Evolutionary conservation across 1,284 basidiomycete genomes (phyloP).

Genomic region (Irpex sp.): DNA sequence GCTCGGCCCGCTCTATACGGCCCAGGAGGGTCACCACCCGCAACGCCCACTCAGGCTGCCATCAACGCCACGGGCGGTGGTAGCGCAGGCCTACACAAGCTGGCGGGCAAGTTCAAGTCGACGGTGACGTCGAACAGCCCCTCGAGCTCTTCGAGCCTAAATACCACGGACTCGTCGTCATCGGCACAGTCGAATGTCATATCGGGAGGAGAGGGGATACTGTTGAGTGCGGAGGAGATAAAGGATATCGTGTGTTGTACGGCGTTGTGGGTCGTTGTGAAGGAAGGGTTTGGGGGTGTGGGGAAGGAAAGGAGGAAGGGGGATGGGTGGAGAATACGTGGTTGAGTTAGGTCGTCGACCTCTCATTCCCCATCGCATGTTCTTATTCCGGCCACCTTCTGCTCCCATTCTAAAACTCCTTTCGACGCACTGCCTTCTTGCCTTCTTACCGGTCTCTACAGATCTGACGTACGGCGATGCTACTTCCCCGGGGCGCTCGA

Average conservation of each 20-base stretch:
- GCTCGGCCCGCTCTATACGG: constrained; percentile 28
- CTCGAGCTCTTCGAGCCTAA: constrained; percentile 3
- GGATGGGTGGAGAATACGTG: constrained; percentile 69
- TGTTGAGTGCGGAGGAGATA: constrained; percentile 85
- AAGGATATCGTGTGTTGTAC: constrained; percentile 91
- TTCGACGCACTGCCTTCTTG: background rate
- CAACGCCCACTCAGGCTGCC: constrained; percentile 9
- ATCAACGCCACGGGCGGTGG: background rate
- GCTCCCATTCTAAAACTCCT: no score
- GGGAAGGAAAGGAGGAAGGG: constrained; percentile 75
- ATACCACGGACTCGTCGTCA: background rate
- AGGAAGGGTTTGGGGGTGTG: constrained; percentile 89
- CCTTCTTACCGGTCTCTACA: background rate
- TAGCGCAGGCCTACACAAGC: constrained; percentile 3
- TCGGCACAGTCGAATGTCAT: background rate
- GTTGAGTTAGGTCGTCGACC: constrained; percentile 23
- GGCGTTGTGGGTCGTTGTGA: constrained; percentile 86
- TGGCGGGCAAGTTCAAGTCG: constrained; percentile 4
- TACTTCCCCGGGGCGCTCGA: background rate
- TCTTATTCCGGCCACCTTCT: no score
- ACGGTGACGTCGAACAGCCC: background rate
- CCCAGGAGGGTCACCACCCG: background rate
- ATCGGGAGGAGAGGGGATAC: constrained; percentile 26
- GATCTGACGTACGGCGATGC: background rate
- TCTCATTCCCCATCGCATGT: no score